Evolutionary conservation across 495 filamentous ascomycete genomes (phyloP), one percentile per base, ranked within the genome.

Genomic region (Thozetella sp.): DNA sequence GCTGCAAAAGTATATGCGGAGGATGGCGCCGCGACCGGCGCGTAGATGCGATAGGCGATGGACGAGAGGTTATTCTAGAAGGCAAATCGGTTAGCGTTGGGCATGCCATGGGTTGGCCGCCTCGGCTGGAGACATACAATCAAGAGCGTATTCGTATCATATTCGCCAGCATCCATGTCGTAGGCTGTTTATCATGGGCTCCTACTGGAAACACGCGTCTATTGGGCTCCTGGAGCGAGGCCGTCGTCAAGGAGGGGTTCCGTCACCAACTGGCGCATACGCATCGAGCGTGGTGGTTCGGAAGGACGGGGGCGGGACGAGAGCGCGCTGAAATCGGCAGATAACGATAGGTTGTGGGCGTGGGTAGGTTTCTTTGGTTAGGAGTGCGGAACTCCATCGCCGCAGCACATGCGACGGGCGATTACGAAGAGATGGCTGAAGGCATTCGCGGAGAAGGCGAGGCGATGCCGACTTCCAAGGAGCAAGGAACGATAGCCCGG

Each of bases 141-240:
- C 66, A 81, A 63, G 58, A 82, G 62, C 40, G 76, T 74, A 70
- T 82, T 82, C 64, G 79, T 82, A 56, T 80, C 79, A 72, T 81
- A 82, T 68, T 80, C 78, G 48, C 77, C 78, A 68, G 76, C 73
- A 68, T 82, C 79, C 79, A 82, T 82, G 66, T 77, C 79, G 75
- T 70, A 75, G 58, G 54, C 25, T 58, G 55, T 51, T 55, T 26
- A 58, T 61, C 61, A 27, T 55, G 50, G 59, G 46, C 61, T 61
- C 62, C 60, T 46, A 53, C 46, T 27, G 56, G 43, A 54, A 55
- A 25, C 53, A 59, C 59, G 51, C 48, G 40, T 57, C 64, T 63
- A 68, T 67, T 57, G 63, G 69, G 67, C 68, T 45, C 45, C 22
- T 22, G 30, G 40, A 22, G 37, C 51, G 57, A 46, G 55, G 54